Percentiles rank a stretch among this genome's conserved stretches.
Evolutionary conservation across 1,284 basidiomycete genomes (phyloP).

Genomic region (Puccinia triticina): DNA sequence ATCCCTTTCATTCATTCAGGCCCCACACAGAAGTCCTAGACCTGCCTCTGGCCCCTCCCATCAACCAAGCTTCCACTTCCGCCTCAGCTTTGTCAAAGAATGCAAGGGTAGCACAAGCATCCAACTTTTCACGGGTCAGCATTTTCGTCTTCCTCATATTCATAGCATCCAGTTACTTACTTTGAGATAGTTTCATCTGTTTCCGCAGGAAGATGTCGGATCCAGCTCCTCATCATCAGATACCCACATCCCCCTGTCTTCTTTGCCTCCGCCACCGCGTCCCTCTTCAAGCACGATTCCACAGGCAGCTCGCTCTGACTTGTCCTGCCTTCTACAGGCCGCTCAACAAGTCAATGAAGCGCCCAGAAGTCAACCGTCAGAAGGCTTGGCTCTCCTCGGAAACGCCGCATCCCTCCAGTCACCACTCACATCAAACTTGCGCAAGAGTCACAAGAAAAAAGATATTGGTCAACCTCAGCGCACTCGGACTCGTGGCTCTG

Average conservation of each 20-base stretch:
- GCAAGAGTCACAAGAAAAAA: conserved; percentile 11
- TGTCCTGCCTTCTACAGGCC: conserved; percentile 43
- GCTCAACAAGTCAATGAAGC: conserved; percentile 24
- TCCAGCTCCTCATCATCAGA: background rate
- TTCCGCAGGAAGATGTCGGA: conserved; percentile 1
- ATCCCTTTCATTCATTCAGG: background rate
- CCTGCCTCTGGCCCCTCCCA: background rate
- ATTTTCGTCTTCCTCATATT: background rate
- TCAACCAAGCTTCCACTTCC: background rate
- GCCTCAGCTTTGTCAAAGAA: background rate
- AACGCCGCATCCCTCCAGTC: conserved; percentile 16
- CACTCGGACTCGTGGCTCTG: conserved; percentile 38
- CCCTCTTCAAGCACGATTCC: background rate
- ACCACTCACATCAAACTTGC: background rate
- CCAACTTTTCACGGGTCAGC: background rate
- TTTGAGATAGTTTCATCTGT: background rate
- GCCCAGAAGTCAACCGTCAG: background rate
- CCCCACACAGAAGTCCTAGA: background rate
- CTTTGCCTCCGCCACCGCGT: conserved; percentile 25
- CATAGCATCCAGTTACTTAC: background rate
- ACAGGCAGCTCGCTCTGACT: background rate
- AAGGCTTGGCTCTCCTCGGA: conserved; percentile 22
- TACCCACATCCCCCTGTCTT: background rate
- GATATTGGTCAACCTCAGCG: background rate
- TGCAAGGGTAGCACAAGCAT: background rate